Base-by-base conservation (phyloP, 257 asterid species). In the Salvia rosmarinus region DNA sequence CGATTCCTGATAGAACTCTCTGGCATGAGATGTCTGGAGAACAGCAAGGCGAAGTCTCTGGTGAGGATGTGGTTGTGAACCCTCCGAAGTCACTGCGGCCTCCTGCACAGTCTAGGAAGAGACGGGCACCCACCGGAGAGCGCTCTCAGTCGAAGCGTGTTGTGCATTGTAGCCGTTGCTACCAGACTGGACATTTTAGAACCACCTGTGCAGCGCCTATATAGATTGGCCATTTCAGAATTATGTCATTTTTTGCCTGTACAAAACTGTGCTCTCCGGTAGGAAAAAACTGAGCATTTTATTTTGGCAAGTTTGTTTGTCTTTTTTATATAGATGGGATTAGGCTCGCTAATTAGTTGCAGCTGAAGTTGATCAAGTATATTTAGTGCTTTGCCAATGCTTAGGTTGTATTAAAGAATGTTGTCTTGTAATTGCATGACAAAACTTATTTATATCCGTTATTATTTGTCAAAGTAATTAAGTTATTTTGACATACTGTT, bases 181-280 rank as follows among this genome's bases (percentile, higher is more conserved):
- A 86, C 68, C 92, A 88, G 81, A 81, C 92, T 0, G 95, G 96
- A 8, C 96, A 90, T 79, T 86, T 90, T 79, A 78, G 95, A 66
- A 90, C 96, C 9, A 88, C 96, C 2, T 88, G 96, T 70, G 84
- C 88, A 16, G 80, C 89, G 3, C 95, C 92, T 2, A 79, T 85
- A 64, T 90, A 80, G 79, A n/a, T 44, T 28, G 3, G 43, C 39
- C 10, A n/a, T 37, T 63, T 49, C 13, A 57, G 39, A 52, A 2
- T 9, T 44, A 13, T 11, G 4, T 30, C 42, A 55, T 21, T 28
- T 71, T 60, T 60, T 64, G n/a, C 40, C 71, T 81, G 4, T 28
- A 8, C 42, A 3, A 5, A 0, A 5, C 6, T 37, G 8, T 8
- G 10, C 30, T 32, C 37, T 32, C 37, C 6, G 42, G 8, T 5